Evolutionary conservation across 1,284 basidiomycete genomes (phyloP).

Genomic region (Boletus calvinii): DNA sequence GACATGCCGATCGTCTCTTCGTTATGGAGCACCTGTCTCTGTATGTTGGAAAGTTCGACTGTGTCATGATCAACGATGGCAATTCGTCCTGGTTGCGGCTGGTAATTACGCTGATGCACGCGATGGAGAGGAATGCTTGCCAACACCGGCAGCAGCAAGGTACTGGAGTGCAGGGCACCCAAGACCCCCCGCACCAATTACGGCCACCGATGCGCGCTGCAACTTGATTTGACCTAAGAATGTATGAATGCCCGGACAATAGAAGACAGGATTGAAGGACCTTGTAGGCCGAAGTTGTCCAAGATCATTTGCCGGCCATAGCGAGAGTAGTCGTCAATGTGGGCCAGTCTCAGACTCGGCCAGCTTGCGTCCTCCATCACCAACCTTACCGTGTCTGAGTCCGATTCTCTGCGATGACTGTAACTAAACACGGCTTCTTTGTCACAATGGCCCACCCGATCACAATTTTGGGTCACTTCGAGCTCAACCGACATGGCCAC

Average conservation of each 20-base stretch:
- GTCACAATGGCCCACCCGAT: too few relatives aligned
- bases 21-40: conserved; percentile 89
- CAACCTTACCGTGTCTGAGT: neutral
- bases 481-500: conserved; percentile 15
- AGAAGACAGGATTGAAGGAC: conserved; percentile 37
- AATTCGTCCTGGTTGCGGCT: conserved; percentile 57
- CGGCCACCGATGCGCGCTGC: conserved; percentile 72
- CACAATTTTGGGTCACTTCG: conserved; percentile 1
- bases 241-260: conserved; percentile 1
- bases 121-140: conserved; percentile 42
- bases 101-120: conserved; percentile 7
- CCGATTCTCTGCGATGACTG: conserved; percentile 1
- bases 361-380: conserved; percentile 11
- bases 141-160: conserved; percentile 88
- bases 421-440: too few relatives aligned
- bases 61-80: conserved; percentile 90
- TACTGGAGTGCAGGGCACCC: conserved; percentile 97
- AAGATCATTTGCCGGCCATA: conserved; percentile 99
- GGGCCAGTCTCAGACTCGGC: conserved; percentile 35
- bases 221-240: conserved; percentile 80
- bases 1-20: conserved; percentile 77
- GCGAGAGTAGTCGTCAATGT: conserved; percentile 75
- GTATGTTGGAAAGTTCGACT: conserved; percentile 92
- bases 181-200: conserved; percentile 94
- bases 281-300: conserved; percentile 82